Evolutionary conservation across 2,329 filamentous ascomycete species (phyloP).

Genomic region (Aspergillus ochraceus): DNA sequence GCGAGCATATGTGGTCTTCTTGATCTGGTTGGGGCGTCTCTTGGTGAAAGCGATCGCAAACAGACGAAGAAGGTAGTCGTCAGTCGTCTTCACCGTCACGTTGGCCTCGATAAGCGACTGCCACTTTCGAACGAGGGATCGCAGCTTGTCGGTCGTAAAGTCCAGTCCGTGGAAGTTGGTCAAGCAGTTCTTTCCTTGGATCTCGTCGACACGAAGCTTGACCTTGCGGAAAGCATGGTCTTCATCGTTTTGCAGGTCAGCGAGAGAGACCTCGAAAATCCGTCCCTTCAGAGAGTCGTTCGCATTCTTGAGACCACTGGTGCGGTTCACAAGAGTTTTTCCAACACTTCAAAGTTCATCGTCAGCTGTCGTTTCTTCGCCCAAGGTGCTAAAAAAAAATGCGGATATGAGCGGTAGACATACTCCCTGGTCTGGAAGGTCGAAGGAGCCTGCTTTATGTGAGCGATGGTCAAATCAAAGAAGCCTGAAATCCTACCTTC

Average conservation of each 20-base stretch:
- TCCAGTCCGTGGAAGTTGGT: constrained; percentile 99
- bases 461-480: constrained; percentile 10
- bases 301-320: constrained; percentile 99
- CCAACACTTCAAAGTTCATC: constrained; percentile 70
- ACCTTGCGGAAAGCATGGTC: constrained; percentile 99
- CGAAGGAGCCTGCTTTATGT: constrained; percentile 70
- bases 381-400: neutral
- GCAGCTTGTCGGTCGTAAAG: constrained; percentile 99
- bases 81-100: constrained; percentile 99
- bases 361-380: constrained; percentile 19
- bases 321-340: constrained; percentile 99
- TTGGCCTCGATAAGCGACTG: constrained; percentile 99
- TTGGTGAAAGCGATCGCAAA: constrained; percentile 99
- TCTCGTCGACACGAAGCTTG: constrained; percentile 97
- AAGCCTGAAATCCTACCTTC: constrained; percentile 62
- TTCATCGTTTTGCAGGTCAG: constrained; percentile 99
- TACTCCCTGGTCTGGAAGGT: constrained; percentile 98
- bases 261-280: constrained; percentile 97
- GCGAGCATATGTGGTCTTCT: constrained; percentile 99
- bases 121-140: constrained; percentile 99
- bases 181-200: constrained; percentile 99
- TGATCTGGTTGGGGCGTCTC: constrained; percentile 98
- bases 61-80: constrained; percentile 98
- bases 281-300: constrained; percentile 99
- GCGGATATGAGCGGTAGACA: constrained; percentile 41